Base-by-base conservation (phyloP, 345 rosid genomes). In the Moricandia moricandioides region DNA sequence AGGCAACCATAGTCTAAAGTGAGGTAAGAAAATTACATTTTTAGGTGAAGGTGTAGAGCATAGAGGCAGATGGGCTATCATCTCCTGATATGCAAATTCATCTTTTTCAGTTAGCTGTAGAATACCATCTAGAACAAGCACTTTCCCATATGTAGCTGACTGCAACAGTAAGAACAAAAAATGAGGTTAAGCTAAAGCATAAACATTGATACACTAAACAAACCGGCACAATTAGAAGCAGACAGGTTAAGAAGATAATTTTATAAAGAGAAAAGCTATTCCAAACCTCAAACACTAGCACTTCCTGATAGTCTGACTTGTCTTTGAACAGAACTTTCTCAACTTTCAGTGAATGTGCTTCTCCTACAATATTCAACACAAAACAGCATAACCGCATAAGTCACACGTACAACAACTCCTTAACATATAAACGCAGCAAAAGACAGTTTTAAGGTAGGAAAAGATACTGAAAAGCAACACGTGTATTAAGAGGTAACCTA, bases 21-120 rank as follows among this genome's bases (percentile, higher is more conserved):
- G 3, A 64, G 71, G 80, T 56, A 34, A 57, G 52, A 67, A 67
- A 58, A 64, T 77, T 83, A 95, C 99, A 74, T 77, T 83, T 85
- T 86, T 95, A 3, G 98, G 99, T 59, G 90, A 87, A 27, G 86
- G 85, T 72, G 89, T 81, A 0, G 96, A 95, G 80, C 99, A 95
- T 33, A 95, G 88, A 55, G 99, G 98, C 72, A 95, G 91, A 84
- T 95, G 99, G 40, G 93, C 83, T 66, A 95, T 95, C 99, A 95
- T 95, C 88, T 95, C 99, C 83, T 95, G 99, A 83, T 95, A 92
- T 37, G 97, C 99, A 80, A 83, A 92, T 83, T 90, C 98, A 84
- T 95, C 98, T 79, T 87, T 95, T 86, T 95, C 97, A 8, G 98
- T 95, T 84, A 95, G 80, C 80, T 95, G 98, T 72, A 95, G 85